A percentile compares a stretch with the other conserved stretches of the same genome.
Conservation (phyloP, 2,329 filamentous ascomycete species). For the Aspergillus persii region DNA sequence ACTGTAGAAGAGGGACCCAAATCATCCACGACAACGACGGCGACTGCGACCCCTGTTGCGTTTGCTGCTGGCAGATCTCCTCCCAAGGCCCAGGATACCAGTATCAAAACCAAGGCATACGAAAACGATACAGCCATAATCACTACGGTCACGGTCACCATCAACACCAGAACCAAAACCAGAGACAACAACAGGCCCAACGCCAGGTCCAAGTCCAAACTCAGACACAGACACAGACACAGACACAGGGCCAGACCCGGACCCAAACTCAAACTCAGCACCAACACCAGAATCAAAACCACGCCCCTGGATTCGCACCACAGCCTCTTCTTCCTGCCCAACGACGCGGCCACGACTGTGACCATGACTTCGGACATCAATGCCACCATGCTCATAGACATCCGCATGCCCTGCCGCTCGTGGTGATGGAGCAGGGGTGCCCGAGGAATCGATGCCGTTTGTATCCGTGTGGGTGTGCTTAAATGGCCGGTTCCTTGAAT, state of each 20-base stretch:
- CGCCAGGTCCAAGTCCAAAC: too few relatives aligned
- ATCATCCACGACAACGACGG: background rate
- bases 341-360: background rate
- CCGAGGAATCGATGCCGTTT: background rate
- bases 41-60: background rate
- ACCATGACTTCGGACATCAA: too few relatives aligned
- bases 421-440: constrained; percentile 2
- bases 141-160: background rate
- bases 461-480: background rate
- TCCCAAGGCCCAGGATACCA: background rate
- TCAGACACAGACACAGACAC: background rate
- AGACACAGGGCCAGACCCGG: background rate
- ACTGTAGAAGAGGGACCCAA: too few relatives aligned
- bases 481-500: too few relatives aligned
- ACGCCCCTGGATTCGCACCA: too few relatives aligned
- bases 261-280: background rate
- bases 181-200: background rate
- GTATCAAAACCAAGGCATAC: background rate
- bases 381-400: background rate
- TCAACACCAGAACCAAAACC: background rate
- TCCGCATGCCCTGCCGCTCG: constrained; percentile 10
- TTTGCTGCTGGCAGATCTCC: background rate
- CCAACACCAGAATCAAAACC: background rate
- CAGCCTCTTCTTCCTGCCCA: background rate
- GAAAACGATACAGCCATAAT: background rate